A percentile compares a stretch with the other conserved stretches of the same genome.
Evolutionary conservation across 192 early-diverging fungal genomes (phyloP).

Genomic region (Dissophora ornata): DNA sequence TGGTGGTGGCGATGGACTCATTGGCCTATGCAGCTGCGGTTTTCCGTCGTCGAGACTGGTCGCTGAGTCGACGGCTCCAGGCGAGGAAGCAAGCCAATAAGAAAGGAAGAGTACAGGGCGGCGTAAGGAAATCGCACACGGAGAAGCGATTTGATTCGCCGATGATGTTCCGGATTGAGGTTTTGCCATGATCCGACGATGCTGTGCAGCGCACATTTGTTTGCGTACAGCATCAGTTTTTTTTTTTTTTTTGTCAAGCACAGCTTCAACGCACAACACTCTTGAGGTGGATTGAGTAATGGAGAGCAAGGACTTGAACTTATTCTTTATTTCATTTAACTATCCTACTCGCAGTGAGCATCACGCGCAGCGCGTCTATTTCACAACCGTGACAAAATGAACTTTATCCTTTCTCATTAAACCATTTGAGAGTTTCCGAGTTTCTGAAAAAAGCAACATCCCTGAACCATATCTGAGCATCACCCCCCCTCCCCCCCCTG

Average conservation of each 20-base stretch:
- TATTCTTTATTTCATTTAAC: neutral
- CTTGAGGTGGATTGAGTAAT: no score
- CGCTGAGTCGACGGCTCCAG: slow-evolving; percentile 44
- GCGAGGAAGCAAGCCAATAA: slow-evolving; percentile 65
- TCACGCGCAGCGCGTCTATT: neutral
- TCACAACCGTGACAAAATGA: neutral
- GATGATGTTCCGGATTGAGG: no score
- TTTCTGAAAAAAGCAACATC: no score
- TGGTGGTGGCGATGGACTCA: slow-evolving; percentile 49
- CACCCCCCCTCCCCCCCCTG: no score
- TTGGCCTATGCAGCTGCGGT: slow-evolving; percentile 63
- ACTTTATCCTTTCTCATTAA: no score
- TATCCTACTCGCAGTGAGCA: slow-evolving; percentile 9
- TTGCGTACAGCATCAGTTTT: slow-evolving; percentile 78
- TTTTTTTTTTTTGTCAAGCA: slow-evolving; percentile 32
- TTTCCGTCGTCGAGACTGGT: slow-evolving; percentile 78
- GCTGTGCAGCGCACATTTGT: slow-evolving; percentile 70
- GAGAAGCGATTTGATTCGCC: no score
- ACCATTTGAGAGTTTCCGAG: no score
- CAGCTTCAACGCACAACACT: no score
- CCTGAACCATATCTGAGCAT: no score
- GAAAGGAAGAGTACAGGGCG: no score
- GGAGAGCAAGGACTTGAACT: no score
- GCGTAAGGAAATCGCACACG: neutral
- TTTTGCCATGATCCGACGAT: slow-evolving; percentile 62